Base-by-base conservation (phyloP, 1,284 basidiomycete species). In the Fomitopsis pinicola region DNA sequence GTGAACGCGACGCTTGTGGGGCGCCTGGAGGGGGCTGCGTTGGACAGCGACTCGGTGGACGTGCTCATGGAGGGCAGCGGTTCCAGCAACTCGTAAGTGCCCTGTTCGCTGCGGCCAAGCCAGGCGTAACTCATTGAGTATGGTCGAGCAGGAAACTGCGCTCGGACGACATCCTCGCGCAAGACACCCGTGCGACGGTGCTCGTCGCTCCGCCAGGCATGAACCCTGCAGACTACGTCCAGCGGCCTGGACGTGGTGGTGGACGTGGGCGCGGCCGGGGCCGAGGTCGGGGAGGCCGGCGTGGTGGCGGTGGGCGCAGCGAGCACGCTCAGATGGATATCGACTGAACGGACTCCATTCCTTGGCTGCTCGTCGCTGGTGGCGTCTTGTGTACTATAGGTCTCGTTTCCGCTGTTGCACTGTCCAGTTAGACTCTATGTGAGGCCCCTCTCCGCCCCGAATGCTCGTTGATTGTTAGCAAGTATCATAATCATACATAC, bases 101-200 rank as follows among this genome's bases (percentile, higher is more conserved):
- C 50, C 44, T 9, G 14, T 44, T 48, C 46, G 60, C 22, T 52
- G 30, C 30, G 30, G 30, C 30, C 5, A 8, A 8, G 30, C 30
- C 5, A 33, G 30, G 8, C 1, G 52, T 26, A n/a, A 55, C 10
- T 6, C 36, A 38, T 36, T 55, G 38, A 35, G 22, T 46, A 26
- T 15, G 15, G n/a, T 38, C 12, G 50, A 5, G 56, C 68, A 94
- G 92, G 62, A 94, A 94, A 83, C 82, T 95, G 80, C 90, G 92
- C 62, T 94, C 92, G 2, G 92, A 95, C 69, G 84, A 84, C 5
- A 81, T 94, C 46, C 73, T 92, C 57, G 77, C 79, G n/a, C 78
- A 80, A 14, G 89, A 91, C 70, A 82, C 88, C 9, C 82, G 87
- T 22, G 88, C 90, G 2, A 79, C 82, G 7, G 83, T 93, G 3